These are phyloP conservation scores for Fusarium chuoi DNA, from an alignment of 2,329 filamentous ascomycete species.

Conservation along the genomic window DNA sequence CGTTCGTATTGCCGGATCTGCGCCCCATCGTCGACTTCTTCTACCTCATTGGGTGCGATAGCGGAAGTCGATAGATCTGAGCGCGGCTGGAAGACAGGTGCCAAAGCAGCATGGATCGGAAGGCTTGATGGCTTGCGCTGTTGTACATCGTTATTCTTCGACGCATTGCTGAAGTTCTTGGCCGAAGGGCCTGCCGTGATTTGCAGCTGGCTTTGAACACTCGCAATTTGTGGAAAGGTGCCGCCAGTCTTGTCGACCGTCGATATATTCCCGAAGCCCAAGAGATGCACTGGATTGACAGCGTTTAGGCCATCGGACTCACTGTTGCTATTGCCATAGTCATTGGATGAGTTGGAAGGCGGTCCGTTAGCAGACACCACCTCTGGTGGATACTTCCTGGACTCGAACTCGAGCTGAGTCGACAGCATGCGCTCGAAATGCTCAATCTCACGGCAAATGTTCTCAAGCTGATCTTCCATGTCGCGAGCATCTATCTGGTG, in stretches of 20 bases:
- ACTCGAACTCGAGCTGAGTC: conserved; percentile 59
- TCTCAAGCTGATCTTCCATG: conserved; percentile 56
- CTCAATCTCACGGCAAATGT: conserved; percentile 58
- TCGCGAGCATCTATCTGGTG: conserved; percentile 69
- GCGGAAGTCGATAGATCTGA: conserved; percentile 33
- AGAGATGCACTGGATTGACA: background rate
- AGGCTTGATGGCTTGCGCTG: conserved; percentile 52
- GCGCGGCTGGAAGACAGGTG: conserved; percentile 61
- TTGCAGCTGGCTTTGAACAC: conserved; percentile 44
- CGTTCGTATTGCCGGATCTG: conserved; percentile 1
- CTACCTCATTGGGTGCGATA: conserved; percentile 15
- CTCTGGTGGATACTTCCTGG: conserved; percentile 54
- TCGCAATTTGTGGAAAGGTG: conserved; percentile 23
- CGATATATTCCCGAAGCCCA: conserved; percentile 10
- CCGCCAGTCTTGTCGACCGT: conserved; percentile 16
- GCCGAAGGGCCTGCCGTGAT: conserved; percentile 31
- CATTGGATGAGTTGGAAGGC: conserved; percentile 10
- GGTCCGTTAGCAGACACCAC: conserved; percentile 41
- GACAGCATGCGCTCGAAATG: conserved; percentile 61
- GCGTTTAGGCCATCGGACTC: conserved; percentile 2
- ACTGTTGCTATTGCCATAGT: conserved; percentile 3
- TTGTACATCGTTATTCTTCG: conserved; percentile 37
- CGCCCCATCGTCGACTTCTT: conserved; percentile 16
- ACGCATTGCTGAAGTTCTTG: conserved; percentile 31
- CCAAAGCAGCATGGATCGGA: conserved; percentile 59